Conservation (phyloP, 441 rosid genomes). For the Gossypium lobatum region DNA sequence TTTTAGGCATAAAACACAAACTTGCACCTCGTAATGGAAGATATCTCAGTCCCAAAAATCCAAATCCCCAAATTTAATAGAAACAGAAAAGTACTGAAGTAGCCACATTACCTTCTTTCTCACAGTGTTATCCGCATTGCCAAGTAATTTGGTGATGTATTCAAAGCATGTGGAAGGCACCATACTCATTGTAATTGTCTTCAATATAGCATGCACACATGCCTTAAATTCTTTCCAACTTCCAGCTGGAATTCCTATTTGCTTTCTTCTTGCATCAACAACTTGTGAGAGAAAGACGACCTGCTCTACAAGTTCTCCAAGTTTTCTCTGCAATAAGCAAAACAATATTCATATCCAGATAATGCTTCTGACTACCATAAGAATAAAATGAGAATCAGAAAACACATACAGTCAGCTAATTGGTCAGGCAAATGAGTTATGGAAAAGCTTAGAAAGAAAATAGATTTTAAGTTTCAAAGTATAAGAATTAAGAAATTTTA, state of each 20-base stretch:
- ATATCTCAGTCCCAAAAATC: constrained; percentile 5
- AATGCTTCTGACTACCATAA: background rate
- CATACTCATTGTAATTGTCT: constrained; percentile 50
- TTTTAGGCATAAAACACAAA: background rate
- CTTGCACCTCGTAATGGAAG: background rate
- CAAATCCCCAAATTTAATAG: background rate
- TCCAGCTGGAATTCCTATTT: constrained; percentile 31
- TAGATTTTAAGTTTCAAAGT: background rate
- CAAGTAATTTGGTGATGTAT: constrained; percentile 63
- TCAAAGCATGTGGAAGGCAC: constrained; percentile 69
- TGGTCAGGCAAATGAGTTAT: background rate
- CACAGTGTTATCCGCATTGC: constrained; percentile 49
- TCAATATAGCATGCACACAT: constrained; percentile 50
- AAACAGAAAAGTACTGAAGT: background rate
- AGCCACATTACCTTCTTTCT: constrained; percentile 65
- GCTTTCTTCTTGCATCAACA: constrained; percentile 45
- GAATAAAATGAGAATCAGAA: background rate
- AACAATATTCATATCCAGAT: background rate
- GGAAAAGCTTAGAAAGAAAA: background rate
- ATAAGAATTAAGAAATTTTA: no score
- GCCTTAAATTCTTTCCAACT: constrained; percentile 56
- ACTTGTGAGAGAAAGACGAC: constrained; percentile 50
- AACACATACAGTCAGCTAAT: background rate
- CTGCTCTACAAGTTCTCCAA: constrained; percentile 73
- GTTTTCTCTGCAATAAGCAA: constrained; percentile 48